Evolutionary conservation across 2,329 filamentous ascomycete species (phyloP).

Genomic region (Catunica adiposa): DNA sequence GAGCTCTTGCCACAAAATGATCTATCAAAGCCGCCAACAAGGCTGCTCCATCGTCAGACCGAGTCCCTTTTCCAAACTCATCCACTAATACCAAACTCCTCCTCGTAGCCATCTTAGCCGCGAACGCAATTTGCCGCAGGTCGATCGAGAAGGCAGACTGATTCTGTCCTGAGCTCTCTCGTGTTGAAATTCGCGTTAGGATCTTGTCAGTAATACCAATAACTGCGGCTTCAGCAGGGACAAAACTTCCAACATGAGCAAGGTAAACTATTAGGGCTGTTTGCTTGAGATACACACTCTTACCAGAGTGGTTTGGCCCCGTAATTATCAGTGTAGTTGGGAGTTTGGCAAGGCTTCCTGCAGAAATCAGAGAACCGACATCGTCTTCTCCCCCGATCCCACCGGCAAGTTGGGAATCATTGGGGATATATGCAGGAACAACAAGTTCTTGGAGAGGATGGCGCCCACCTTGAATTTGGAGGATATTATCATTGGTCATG

Average conservation of each 20-base stretch:
- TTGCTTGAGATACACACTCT: conserved; percentile 91
- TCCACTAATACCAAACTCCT: conserved; percentile 78
- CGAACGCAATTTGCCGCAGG: conserved; percentile 68
- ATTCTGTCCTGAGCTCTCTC: conserved; percentile 41
- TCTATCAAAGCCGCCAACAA: conserved; percentile 40
- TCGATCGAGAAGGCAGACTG: conserved; percentile 59
- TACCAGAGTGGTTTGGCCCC: conserved; percentile 91
- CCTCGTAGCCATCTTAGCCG: conserved; percentile 55
- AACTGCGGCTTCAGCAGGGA: conserved; percentile 59
- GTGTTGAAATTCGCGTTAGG: conserved; percentile 65
- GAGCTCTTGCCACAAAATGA: conserved; percentile 34
- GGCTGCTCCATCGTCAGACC: conserved; percentile 39
- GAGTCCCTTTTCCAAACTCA: conserved; percentile 63
- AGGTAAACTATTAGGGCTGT: conserved; percentile 80
- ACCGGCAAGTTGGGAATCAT: conserved; percentile 55
- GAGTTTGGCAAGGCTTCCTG: conserved; percentile 1
- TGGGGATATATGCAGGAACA: conserved; percentile 66
- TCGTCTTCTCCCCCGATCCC: conserved; percentile 26
- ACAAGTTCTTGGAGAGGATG: conserved; percentile 78
- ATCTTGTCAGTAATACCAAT: conserved; percentile 90
- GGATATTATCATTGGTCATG: conserved; percentile 52
- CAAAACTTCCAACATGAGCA: conserved; percentile 82
- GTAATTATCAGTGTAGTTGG: conserved; percentile 57
- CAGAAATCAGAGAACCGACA: background rate
- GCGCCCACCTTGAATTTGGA: conserved; percentile 62